A percentile compares a stretch with the other conserved stretches of the same genome.
These are phyloP conservation scores for Diaporthe citri DNA, from an alignment of 2,329 filamentous ascomycete species.

Conservation along the genomic window DNA sequence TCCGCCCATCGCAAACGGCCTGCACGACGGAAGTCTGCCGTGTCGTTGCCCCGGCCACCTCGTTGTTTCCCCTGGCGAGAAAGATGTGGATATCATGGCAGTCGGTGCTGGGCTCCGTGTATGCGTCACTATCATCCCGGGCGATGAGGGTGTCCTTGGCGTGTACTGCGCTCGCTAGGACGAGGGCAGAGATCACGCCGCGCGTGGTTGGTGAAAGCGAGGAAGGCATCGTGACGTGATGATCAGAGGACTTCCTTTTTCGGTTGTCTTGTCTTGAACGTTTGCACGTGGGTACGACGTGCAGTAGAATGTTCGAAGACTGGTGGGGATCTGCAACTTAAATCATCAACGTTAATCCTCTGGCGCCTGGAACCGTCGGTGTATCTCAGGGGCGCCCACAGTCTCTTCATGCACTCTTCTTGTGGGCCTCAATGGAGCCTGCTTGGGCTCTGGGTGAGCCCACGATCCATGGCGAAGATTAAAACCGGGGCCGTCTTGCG, in stretches of 20 bases:
- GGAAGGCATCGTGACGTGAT: conserved; percentile 18
- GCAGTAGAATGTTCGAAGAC: conserved; percentile 21
- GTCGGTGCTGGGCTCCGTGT: conserved; percentile 20
- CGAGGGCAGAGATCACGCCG: conserved; percentile 12
- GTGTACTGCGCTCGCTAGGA: conserved; percentile 6
- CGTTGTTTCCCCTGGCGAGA: conserved; percentile 31
- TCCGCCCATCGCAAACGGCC: conserved; percentile 12
- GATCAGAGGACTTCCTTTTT: not conserved
- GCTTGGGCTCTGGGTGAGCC: not conserved
- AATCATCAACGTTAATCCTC: conserved; percentile 7
- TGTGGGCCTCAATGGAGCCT: conserved; percentile 1
- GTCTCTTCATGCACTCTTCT: conserved; percentile 2
- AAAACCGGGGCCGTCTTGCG: not conserved
- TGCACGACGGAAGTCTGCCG: conserved; percentile 8
- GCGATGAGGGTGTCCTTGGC: not conserved
- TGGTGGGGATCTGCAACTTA: conserved; percentile 30
- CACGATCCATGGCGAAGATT: conserved; percentile 14
- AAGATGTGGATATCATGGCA: conserved; percentile 32
- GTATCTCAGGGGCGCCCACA: conserved; percentile 6
- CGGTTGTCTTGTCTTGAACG: not conserved
- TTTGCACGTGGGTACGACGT: conserved; percentile 18
- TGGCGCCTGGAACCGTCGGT: not conserved
- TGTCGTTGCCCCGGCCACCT: not conserved
- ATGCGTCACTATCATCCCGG: not conserved
- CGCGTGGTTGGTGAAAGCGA: conserved; percentile 20